Percentiles rank a stretch among this genome's conserved stretches.
Conservation (phyloP, 2,329 filamentous ascomycete genomes). For the Rachicladosporium sp. region DNA sequence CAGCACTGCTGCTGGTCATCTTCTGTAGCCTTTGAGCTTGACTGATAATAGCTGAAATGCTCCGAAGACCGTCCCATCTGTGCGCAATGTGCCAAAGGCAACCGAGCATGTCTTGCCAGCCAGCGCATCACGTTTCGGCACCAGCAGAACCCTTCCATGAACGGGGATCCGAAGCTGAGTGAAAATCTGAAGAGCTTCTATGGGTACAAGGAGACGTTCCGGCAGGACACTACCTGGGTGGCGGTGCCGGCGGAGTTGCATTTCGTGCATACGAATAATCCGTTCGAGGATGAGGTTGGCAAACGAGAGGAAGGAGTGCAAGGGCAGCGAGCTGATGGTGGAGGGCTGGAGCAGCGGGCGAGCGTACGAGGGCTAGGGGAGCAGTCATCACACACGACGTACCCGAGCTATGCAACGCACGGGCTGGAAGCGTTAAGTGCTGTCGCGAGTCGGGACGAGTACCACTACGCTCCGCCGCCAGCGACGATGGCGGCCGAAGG, state of each 20-base stretch:
- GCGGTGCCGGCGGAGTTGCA: slow-evolving; percentile 49
- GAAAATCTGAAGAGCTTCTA: slow-evolving; percentile 49
- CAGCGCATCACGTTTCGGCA: slow-evolving; percentile 55
- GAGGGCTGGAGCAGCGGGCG: too few species aligned
- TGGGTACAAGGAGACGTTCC: slow-evolving; percentile 54
- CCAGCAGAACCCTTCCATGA: slow-evolving; percentile 59
- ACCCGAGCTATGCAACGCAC: slow-evolving; percentile 27
- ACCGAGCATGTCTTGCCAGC: slow-evolving; percentile 47
- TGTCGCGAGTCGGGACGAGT: slow-evolving; percentile 34
- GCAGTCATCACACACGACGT: slow-evolving; percentile 9
- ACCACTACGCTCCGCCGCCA: slow-evolving; percentile 23
- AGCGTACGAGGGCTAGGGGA: slow-evolving; percentile 3
- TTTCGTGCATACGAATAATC: slow-evolving; percentile 51
- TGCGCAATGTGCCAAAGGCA: slow-evolving; percentile 48
- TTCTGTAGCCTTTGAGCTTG: slow-evolving; percentile 1
- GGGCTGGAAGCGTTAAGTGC: slow-evolving; percentile 44
- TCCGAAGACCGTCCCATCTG: slow-evolving; percentile 50
- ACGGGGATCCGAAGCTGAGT: slow-evolving; percentile 34
- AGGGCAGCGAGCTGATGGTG: too few species aligned
- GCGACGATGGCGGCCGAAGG: slow-evolving; percentile 15
- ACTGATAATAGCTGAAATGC: slow-evolving; percentile 44
- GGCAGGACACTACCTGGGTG: slow-evolving; percentile 47
- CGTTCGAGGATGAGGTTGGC: slow-evolving; percentile 38
- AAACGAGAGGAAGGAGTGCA: neutral
- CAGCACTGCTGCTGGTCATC: neutral